phyloP scores from a whole-genome alignment of 768 basidiomycete species.

The Termitomyces titanicus region DNA sequence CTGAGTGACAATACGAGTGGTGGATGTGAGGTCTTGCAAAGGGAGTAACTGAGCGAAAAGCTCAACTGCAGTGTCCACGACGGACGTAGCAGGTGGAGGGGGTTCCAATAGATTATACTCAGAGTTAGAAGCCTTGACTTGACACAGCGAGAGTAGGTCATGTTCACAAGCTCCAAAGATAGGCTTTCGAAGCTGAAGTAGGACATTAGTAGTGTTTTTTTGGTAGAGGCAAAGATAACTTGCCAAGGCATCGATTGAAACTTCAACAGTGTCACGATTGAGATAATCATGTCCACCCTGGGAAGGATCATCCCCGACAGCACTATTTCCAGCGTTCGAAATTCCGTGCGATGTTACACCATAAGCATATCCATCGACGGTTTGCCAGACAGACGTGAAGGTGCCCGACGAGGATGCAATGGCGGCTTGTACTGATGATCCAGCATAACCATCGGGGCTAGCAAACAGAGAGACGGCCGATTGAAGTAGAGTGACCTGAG shows the following conservation, averaged over 20 bases:
- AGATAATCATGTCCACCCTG: slow-evolving; percentile 43
- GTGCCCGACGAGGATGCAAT: slow-evolving; percentile 83
- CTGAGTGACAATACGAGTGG: slow-evolving; percentile 49
- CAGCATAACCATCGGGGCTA: slow-evolving; percentile 78
- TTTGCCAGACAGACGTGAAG: slow-evolving; percentile 85
- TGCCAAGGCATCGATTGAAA: slow-evolving; percentile 76
- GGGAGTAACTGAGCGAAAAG: slow-evolving; percentile 80
- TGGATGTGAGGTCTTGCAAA: slow-evolving; percentile 64
- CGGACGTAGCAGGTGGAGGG: slow-evolving; percentile 74
- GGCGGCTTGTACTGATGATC: slow-evolving; percentile 86
- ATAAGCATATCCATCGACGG: slow-evolving; percentile 86
- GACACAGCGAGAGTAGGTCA: slow-evolving; percentile 73
- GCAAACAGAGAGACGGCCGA: slow-evolving; percentile 81
- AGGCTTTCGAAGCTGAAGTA: slow-evolving; percentile 62
- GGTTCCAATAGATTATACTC: slow-evolving; percentile 53
- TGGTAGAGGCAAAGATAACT: slow-evolving; percentile 18
- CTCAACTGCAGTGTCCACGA: slow-evolving; percentile 87
- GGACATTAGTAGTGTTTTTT: slow-evolving; percentile 7
- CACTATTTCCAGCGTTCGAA: slow-evolving; percentile 37
- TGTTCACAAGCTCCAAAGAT: slow-evolving; percentile 84
- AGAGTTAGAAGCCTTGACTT: slow-evolving; percentile 38
- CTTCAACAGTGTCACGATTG: slow-evolving; percentile 79
- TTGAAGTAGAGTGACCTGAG: slow-evolving; percentile 78
- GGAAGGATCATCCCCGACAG: slow-evolving; percentile 28
- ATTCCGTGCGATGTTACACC: slow-evolving; percentile 76